A percentile compares a stretch with the other conserved stretches of the same genome.
Evolutionary conservation across 2,329 filamentous ascomycete genomes (phyloP).

Genomic region (Chaetomium sp.): DNA sequence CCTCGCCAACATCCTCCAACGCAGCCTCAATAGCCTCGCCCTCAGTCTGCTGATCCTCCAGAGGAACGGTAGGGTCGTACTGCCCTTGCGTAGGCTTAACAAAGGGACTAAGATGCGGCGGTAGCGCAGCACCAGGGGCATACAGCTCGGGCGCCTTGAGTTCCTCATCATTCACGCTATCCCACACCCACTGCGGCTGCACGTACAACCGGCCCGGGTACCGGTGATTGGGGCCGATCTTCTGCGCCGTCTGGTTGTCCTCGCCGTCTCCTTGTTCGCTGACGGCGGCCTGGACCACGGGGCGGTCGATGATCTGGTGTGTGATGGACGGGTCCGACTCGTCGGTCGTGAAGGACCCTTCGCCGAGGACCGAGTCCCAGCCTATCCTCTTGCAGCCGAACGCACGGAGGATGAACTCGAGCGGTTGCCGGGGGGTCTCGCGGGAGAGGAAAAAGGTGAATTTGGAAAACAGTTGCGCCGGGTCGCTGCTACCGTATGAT

Average conservation of each 20-base stretch:
- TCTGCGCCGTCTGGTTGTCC: slow-evolving; percentile 57
- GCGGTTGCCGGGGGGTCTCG: slow-evolving; percentile 80
- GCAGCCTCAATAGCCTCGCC: slow-evolving; percentile 71
- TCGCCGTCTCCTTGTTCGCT: slow-evolving; percentile 44
- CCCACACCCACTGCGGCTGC: slow-evolving; percentile 98
- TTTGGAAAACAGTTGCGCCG: slow-evolving; percentile 73
- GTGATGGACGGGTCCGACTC: slow-evolving; percentile 86
- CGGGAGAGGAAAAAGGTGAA: slow-evolving; percentile 90
- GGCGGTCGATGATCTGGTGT: slow-evolving; percentile 92
- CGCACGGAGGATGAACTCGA: slow-evolving; percentile 87
- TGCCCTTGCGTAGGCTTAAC: slow-evolving; percentile 79
- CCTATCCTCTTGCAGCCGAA: slow-evolving; percentile 96
- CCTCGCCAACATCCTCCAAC: slow-evolving; percentile 47
- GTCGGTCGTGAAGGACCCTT: slow-evolving; percentile 85
- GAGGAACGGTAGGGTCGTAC: slow-evolving; percentile 81
- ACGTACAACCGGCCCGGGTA: slow-evolving; percentile 90
- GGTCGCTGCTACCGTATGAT: slow-evolving; percentile 55
- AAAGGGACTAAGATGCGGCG: slow-evolving; percentile 93
- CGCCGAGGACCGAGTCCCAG: slow-evolving; percentile 87
- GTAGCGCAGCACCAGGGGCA: slow-evolving; percentile 79
- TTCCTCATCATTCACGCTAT: slow-evolving; percentile 87
- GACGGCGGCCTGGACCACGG: slow-evolving; percentile 57
- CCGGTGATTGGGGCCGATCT: slow-evolving; percentile 56
- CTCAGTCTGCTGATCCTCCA: slow-evolving; percentile 84
- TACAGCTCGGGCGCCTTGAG: slow-evolving; percentile 83